Percentiles rank a stretch among this genome's conserved stretches.
These are phyloP conservation scores for Avena atlantica DNA, from an alignment of 176 grass and related monocot genomes.

Conservation along the genomic window DNA sequence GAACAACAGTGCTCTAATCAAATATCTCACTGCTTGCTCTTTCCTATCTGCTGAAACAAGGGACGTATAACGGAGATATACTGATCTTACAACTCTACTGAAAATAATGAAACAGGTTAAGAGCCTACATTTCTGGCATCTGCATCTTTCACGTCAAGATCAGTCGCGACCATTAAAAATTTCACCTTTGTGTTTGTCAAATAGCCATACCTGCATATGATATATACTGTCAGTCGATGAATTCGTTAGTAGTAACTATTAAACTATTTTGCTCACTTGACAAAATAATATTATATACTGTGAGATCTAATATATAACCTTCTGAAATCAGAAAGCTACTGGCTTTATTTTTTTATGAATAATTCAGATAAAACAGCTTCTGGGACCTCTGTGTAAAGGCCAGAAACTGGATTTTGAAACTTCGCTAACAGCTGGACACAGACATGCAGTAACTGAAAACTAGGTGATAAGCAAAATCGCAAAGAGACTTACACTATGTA, in stretches of 20 bases:
- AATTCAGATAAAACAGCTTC: neutral
- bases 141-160: slow-evolving; percentile 96
- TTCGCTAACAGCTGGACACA: neutral
- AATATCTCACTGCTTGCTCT: slow-evolving; percentile 1
- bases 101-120: neutral
- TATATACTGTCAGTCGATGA: neutral
- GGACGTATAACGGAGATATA: neutral
- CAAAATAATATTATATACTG: neutral
- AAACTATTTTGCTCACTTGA: neutral
- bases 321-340: neutral
- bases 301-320: neutral
- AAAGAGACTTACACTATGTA: slow-evolving; percentile 90
- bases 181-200: slow-evolving; percentile 99
- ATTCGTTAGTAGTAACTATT: neutral
- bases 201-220: slow-evolving; percentile 82
- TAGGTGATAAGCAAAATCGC: slow-evolving; percentile 7
- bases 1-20: neutral
- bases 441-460: neutral
- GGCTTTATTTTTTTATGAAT: neutral
- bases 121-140: slow-evolving; percentile 95
- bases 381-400: neutral
- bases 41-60: neutral
- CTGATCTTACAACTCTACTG: slow-evolving; percentile 7
- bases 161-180: slow-evolving; percentile 94
- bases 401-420: neutral